Evolutionary conservation across 2,329 filamentous ascomycete species (phyloP).

Genomic region (Cercospora brassicicola): DNA sequence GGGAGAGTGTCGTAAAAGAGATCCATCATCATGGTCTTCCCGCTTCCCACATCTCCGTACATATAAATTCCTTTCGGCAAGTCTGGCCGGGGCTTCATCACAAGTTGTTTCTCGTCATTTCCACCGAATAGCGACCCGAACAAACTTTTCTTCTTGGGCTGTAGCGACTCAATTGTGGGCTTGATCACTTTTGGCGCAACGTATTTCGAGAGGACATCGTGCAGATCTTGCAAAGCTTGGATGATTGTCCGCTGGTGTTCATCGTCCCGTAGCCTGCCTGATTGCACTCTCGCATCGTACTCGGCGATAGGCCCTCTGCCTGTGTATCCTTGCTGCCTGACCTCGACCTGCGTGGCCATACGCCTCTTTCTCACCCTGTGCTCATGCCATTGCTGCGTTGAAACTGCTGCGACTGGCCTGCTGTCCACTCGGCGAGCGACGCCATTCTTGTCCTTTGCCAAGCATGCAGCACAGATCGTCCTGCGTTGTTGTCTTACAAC

Average conservation of each 20-base stretch:
- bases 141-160: constrained; percentile 54
- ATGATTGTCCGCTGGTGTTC: constrained; percentile 91
- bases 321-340: constrained; percentile 27
- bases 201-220: constrained; percentile 77
- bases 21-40: constrained; percentile 99
- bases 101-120: constrained; percentile 28
- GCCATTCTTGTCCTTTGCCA: constrained; percentile 16
- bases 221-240: constrained; percentile 81
- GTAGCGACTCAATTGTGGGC: constrained; percentile 71
- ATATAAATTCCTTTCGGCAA: constrained; percentile 90
- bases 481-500: constrained; percentile 25
- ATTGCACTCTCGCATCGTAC: constrained; percentile 78
- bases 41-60: constrained; percentile 93
- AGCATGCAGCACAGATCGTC: constrained; percentile 30
- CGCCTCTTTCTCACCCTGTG: constrained; percentile 11
- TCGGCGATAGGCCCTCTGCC: constrained; percentile 74
- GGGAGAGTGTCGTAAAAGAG: constrained; percentile 94
- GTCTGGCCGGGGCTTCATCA: constrained; percentile 62
- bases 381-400: background rate
- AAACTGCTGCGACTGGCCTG: background rate
- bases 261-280: constrained; percentile 77
- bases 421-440: background rate
- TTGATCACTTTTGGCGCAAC: constrained; percentile 70
- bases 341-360: constrained; percentile 38
- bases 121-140: constrained; percentile 63